Percentiles rank a stretch among this genome's conserved stretches.
These are phyloP conservation scores for Coccomyxa sp. DNA, from an alignment of 139 green algal genomes.

Conservation along the genomic window DNA sequence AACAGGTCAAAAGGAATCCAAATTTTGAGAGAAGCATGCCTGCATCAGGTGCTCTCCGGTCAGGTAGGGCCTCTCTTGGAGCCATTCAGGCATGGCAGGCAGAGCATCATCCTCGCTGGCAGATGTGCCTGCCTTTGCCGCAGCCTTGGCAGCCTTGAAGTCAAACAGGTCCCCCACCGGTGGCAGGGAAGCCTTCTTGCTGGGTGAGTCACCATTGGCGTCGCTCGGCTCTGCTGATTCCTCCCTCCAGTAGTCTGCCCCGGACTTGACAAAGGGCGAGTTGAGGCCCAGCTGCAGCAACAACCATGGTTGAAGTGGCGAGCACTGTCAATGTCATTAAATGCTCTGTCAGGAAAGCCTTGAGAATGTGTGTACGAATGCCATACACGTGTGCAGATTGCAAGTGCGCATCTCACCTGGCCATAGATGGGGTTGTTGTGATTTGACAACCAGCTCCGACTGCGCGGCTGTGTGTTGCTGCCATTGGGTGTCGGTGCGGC, in stretches of 20 bases:
- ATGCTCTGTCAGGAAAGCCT: neutral
- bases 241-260: conserved; percentile 4
- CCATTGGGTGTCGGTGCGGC: too few relatives aligned
- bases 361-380: neutral
- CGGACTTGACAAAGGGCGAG: conserved; percentile 9
- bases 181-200: neutral
- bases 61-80: conserved; percentile 6
- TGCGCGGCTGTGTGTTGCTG: too few relatives aligned
- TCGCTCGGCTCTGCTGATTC: neutral
- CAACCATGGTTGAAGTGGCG: neutral
- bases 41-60: conserved; percentile 13
- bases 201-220: neutral
- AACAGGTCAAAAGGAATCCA: neutral
- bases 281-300: neutral
- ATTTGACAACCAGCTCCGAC: neutral
- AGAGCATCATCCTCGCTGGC: neutral
- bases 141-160: neutral
- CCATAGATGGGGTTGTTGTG: conserved; percentile 11
- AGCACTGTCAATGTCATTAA: neutral
- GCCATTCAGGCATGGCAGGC: conserved; percentile 12
- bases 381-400: neutral
- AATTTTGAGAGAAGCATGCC: neutral
- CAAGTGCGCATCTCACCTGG: conserved; percentile 2
- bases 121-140: neutral
- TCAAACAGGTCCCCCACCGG: neutral